phyloP scores from a whole-genome alignment of 352 stramenopile genomes.

The Phytophthora syringae region DNA sequence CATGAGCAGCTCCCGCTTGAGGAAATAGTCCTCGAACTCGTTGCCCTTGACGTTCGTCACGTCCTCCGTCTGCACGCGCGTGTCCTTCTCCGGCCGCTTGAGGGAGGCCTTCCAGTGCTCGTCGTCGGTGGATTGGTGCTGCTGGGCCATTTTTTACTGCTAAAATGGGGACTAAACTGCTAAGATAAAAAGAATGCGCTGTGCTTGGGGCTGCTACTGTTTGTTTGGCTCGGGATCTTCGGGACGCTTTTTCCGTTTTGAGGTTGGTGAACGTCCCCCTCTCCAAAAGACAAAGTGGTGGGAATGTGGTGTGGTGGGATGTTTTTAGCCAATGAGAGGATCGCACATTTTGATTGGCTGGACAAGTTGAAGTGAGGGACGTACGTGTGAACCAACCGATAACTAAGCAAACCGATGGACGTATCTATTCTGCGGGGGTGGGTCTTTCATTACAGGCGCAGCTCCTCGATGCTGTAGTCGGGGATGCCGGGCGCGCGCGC shows the following conservation, averaged over 20 bases:
- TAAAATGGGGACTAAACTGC: conserved; percentile 19
- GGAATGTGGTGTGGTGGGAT: background rate
- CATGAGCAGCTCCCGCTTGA: conserved; percentile 99
- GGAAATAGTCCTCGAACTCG: conserved; percentile 99
- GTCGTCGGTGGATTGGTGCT: conserved; percentile 40
- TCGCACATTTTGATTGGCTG: background rate
- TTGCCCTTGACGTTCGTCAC: conserved; percentile 99
- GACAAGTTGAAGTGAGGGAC: conserved; percentile 13
- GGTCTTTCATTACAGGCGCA: conserved; percentile 54
- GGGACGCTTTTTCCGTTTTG: conserved; percentile 27
- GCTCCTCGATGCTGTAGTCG: conserved; percentile 84
- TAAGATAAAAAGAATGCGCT: conserved; percentile 27
- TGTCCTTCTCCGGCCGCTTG: conserved; percentile 88
- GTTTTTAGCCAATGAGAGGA: background rate
- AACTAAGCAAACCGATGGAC: conserved; percentile 12
- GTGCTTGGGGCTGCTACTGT: conserved; percentile 1
- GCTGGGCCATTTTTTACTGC: conserved; percentile 35
- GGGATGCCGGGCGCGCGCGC: conserved; percentile 62
- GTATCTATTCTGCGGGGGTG: conserved; percentile 35
- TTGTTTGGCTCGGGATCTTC: conserved; percentile 32
- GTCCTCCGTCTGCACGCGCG: conserved; percentile 93
- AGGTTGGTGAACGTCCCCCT: conserved; percentile 22
- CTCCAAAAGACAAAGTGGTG: background rate
- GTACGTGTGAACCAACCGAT: conserved; percentile 1
- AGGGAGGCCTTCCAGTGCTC: conserved; percentile 82